Base-by-base conservation (phyloP, 2,329 filamentous ascomycete genomes). In the Colletotrichum scovillei region DNA sequence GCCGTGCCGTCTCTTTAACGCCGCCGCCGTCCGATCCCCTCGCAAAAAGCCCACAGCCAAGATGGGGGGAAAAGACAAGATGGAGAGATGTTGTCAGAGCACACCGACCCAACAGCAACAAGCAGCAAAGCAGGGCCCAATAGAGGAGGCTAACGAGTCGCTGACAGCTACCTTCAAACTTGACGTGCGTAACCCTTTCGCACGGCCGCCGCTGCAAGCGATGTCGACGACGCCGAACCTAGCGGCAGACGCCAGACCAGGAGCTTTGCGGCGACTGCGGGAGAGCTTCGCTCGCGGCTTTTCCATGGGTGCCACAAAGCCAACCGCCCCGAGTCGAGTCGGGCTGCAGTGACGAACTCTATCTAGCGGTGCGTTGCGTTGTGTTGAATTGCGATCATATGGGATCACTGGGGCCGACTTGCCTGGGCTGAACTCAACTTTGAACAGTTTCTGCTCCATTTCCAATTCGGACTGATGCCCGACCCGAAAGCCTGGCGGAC, bases 181-280 rank as follows among this genome's bases (percentile, higher is more conserved):
- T 64, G 65, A 72, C 65, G 65, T 69, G 65, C 59, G 64, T 55
- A 38, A 53, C 65, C 65, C 42, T 55, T 64, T 64, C 65, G 65
- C 65, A 72, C 69, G 65, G 69, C 69, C 65, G 65, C 69, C 65
- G 69, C 59, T 64, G 69, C 65, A 72, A 69, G 65, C 69, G 59
- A 69, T 64, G 38, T 72, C 55, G 69, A 72, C 69, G 69, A 65
- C 53, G 69, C 69, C 53, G 59, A 59, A 46, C 28, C 53, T 69
- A 49, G 69, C 59, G 69, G 65, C 26, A 72, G 57, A 42, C 57
- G 64, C 64, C 32, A 49, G 16, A n/a, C 35, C 22, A 24, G 26
- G 58, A 42, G 59, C 55, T 55, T 46, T 53, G 69, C 69, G 65
- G 59, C 59, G 59, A 64, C 69, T 19, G 46, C 69, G 69, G 69